These are phyloP conservation scores for Hyaloscypha hepaticicola DNA, from an alignment of 495 filamentous ascomycete genomes.

Conservation along the genomic window DNA sequence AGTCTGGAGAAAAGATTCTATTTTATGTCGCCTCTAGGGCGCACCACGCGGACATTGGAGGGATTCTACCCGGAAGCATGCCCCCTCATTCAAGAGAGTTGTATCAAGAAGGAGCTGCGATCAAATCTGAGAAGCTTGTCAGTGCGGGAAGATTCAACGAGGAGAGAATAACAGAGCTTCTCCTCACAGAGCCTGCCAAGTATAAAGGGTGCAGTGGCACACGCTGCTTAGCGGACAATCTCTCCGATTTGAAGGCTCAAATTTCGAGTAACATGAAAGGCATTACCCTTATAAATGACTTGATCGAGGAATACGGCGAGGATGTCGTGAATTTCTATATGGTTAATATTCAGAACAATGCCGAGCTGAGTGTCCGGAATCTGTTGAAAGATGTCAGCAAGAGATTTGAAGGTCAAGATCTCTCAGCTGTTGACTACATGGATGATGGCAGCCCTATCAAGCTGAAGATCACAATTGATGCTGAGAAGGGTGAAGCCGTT, in stretches of 20 bases:
- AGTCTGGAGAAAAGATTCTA: slow-evolving; percentile 76
- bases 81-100: slow-evolving; percentile 91
- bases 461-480: slow-evolving; percentile 81
- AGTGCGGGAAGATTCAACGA: slow-evolving; percentile 89
- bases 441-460: slow-evolving; percentile 89
- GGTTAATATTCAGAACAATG: slow-evolving; percentile 89
- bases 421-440: slow-evolving; percentile 83
- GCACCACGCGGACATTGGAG: slow-evolving; percentile 96
- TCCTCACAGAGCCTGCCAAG: slow-evolving; percentile 79
- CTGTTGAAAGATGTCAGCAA: slow-evolving; percentile 78
- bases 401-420: slow-evolving; percentile 72
- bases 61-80: slow-evolving; percentile 95
- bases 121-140: slow-evolving; percentile 92
- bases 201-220: slow-evolving; percentile 89
- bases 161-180: slow-evolving; percentile 75
- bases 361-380: slow-evolving; percentile 78
- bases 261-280: slow-evolving; percentile 96
- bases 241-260: slow-evolving; percentile 95
- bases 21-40: slow-evolving; percentile 97
- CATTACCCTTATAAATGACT: slow-evolving; percentile 78
- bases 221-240: slow-evolving; percentile 85
- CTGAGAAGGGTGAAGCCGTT: slow-evolving; percentile 76
- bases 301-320: slow-evolving; percentile 90
- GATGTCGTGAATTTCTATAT: slow-evolving; percentile 95
- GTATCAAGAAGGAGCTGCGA: slow-evolving; percentile 91